A percentile compares a stretch with the other conserved stretches of the same genome.
These are phyloP conservation scores for Hymenoscyphus albidus DNA, from an alignment of 2,329 filamentous ascomycete species.

Conservation along the genomic window DNA sequence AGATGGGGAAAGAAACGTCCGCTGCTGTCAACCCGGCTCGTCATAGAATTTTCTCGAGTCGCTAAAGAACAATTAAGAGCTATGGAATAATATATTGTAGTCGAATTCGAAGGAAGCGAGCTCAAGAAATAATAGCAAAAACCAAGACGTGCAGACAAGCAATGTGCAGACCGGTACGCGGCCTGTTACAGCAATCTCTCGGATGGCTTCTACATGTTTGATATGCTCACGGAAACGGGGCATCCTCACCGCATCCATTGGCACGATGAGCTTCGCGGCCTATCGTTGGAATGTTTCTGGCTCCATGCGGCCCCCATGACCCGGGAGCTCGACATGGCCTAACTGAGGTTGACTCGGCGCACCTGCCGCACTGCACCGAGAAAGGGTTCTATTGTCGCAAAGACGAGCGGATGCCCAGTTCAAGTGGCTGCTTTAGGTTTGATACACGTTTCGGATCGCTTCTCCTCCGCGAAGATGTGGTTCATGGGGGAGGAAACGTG, in stretches of 20 bases:
- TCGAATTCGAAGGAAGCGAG: neutral
- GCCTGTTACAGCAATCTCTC: neutral
- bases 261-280: neutral
- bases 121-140: neutral
- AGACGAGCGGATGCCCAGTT: neutral
- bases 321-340: too few relatives aligned
- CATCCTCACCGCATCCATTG: neutral
- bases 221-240: constrained; percentile 1
- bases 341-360: neutral
- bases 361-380: too few relatives aligned
- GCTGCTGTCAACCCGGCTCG: constrained; percentile 10
- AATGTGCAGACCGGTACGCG: neutral
- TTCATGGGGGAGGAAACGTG: neutral
- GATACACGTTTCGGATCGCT: neutral
- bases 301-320: neutral
- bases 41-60: constrained; percentile 14
- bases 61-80: neutral
- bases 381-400: neutral
- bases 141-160: neutral
- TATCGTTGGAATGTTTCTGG: neutral
- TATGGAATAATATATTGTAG: neutral
- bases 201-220: neutral
- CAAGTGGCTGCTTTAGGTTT: neutral
- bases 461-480: neutral
- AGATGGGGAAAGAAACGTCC: constrained; percentile 19